Percentiles rank a stretch among this genome's conserved stretches.
These are phyloP conservation scores for Nematocida ironsii DNA, from an alignment of 371 early-diverging fungal genomes.

Conservation along the genomic window DNA sequence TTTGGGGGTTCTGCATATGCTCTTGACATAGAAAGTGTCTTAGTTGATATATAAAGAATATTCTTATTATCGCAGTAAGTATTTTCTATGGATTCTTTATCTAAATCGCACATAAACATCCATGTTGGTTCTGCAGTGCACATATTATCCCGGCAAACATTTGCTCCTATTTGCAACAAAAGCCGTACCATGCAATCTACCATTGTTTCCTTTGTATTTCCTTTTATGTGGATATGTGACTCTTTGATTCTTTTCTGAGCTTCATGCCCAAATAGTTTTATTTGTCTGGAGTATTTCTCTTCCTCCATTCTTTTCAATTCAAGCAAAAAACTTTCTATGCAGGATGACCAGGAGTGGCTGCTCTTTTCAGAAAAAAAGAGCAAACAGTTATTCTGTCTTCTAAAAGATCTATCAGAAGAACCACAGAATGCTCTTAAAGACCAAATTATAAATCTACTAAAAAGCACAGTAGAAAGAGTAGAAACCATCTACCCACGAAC, in stretches of 20 bases:
- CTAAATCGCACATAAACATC: background rate
- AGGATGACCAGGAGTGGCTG: conserved; percentile 33
- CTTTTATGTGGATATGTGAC: conserved; percentile 11
- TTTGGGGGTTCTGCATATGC: background rate
- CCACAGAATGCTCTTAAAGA: too few species aligned
- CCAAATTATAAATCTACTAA: background rate
- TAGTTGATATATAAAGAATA: conserved; percentile 34
- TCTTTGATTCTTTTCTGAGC: conserved; percentile 59
- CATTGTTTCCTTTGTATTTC: background rate
- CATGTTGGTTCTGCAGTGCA: conserved; percentile 4
- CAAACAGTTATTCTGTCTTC: background rate
- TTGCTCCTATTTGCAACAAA: conserved; percentile 8
- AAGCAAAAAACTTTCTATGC: conserved; percentile 18
- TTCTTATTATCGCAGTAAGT: background rate
- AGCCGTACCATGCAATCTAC: background rate
- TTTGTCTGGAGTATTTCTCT: conserved; percentile 66
- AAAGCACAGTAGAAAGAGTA: background rate
- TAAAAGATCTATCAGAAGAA: background rate
- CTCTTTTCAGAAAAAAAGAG: conserved; percentile 6
- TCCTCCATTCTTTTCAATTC: conserved; percentile 14
- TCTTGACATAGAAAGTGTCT: conserved; percentile 4
- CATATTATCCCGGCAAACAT: background rate
- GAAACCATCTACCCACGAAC: background rate
- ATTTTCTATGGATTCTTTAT: background rate
- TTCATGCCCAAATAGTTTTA: conserved; percentile 65